Base-by-base conservation (phyloP, 108 stramenopile genomes). In the Parmales sp. region DNA sequence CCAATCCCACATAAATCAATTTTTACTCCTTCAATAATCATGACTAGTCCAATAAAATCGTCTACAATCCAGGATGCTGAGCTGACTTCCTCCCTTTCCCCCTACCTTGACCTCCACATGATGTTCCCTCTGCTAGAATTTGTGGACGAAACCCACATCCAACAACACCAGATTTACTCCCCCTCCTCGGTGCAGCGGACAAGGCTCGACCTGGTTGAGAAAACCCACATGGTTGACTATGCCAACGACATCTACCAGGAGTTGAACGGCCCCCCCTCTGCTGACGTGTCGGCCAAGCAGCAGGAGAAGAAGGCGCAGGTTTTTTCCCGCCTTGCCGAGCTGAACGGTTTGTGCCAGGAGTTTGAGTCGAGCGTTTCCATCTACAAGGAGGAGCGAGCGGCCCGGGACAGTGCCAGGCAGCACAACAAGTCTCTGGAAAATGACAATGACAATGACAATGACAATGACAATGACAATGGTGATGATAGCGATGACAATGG, bases 81-180 rank as follows among this genome's bases (percentile, higher is more conserved):
- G 67, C 81, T 95, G 67, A 95, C 94, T 60, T 78, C 81, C 43
- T 77, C 77, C 44, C 80, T 91, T 67, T 86, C 88, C 43, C 87
- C 91, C 38, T 89, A 82, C 70, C 76, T 95, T 72, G 96, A 97
- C 76, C 87, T 89, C 9, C 96, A 97, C 87, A 85, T 95, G 85
- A 84, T 97, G 80, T 90, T 93, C 78, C 93, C 91, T 37, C 78
- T 95, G 65, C 81, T 95, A 51, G 92, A 93, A 65, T 97, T 90
- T 73, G 63, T 92, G 38, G 86, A 91, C 67, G 82, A 82, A 11
- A 73, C 85, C 70, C 65, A 72, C 9, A 73, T 91, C 39, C 46
- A n/a, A 11, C 36, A 18, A 2, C 1, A 34, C 37, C 26, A 9
- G 48, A 69, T 76, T 18, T 93, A 90, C 72, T 70, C 69, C 37